Evolutionary conservation across 371 early-diverging fungal genomes (phyloP).

Genomic region (Dichotomocladium elegans): DNA sequence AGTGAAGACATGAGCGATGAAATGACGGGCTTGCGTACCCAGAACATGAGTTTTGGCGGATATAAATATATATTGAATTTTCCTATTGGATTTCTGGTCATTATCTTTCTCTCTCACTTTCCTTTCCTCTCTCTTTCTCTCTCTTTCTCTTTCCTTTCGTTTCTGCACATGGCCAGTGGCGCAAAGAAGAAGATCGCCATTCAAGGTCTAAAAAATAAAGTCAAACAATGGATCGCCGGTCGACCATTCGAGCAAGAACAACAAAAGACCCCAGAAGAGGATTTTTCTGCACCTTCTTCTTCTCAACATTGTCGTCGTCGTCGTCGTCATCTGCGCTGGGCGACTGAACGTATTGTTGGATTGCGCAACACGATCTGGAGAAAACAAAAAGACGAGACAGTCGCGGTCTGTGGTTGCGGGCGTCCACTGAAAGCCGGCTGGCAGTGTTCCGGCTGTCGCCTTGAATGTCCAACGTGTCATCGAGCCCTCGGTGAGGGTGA

Average conservation of each 20-base stretch:
- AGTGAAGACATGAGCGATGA: not conserved
- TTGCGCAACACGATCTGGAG: conserved; percentile 8
- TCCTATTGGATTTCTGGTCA: too few relatives aligned
- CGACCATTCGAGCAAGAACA: not conserved
- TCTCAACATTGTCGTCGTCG: not conserved
- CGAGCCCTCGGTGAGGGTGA: conserved; percentile 14
- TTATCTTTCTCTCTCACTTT: too few relatives aligned
- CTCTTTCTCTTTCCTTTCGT: too few relatives aligned
- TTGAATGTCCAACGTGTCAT: conserved; percentile 14
- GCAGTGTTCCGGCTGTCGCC: conserved; percentile 14
- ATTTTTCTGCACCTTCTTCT: too few relatives aligned
- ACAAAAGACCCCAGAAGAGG: too few relatives aligned
- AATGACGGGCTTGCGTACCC: not conserved
- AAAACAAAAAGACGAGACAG: not conserved
- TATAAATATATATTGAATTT: too few relatives aligned
- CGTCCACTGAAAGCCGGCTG: conserved; percentile 15
- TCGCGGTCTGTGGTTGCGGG: conserved; percentile 16
- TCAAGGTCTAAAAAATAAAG: not conserved
- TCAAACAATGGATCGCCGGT: too few relatives aligned
- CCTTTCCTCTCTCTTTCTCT: too few relatives aligned
- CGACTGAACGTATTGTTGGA: conserved; percentile 4
- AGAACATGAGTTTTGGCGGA: too few relatives aligned
- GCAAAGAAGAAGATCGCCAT: not conserved
- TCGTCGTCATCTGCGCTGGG: not conserved
- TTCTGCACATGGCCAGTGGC: not conserved